These are phyloP conservation scores for Rhododendron ovatum DNA, from an alignment of 148 eudicot genomes.

Conservation along the genomic window DNA sequence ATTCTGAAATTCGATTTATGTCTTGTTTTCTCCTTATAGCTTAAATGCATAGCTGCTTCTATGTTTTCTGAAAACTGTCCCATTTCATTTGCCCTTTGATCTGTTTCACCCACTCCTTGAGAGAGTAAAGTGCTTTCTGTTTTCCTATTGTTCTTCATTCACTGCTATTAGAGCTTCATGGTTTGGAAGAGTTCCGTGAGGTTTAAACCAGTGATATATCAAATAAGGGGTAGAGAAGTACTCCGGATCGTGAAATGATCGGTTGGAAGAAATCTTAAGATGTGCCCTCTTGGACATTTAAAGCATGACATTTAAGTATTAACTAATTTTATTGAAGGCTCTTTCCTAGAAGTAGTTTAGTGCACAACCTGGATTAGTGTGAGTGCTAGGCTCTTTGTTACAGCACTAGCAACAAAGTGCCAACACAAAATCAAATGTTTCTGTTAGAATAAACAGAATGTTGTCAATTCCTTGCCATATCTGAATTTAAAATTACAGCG, in stretches of 20 bases:
- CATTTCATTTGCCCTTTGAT: neutral
- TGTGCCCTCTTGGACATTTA: conserved; percentile 9
- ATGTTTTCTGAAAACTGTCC: neutral
- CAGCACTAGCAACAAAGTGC: too few species aligned
- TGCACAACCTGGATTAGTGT: neutral
- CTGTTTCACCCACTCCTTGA: neutral
- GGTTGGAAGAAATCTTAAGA: conserved; percentile 6
- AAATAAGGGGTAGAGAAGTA: conserved; percentile 11
- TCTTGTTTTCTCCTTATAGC: too few species aligned
- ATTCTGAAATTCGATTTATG: too few species aligned
- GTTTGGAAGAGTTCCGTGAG: conserved; percentile 10
- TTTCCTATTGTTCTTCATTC: neutral
- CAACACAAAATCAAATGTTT: too few species aligned
- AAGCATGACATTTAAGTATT: neutral
- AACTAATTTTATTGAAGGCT: neutral
- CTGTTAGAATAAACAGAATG: too few species aligned
- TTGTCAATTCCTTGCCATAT: too few species aligned
- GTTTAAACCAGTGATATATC: conserved; percentile 21
- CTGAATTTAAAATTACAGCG: too few species aligned
- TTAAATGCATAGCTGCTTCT: too few species aligned
- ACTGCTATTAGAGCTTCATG: conserved; percentile 18
- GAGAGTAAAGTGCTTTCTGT: neutral
- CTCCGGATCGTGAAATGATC: conserved; percentile 15
- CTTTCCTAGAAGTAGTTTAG: neutral
- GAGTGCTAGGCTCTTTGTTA: too few species aligned